Conservation (phyloP, 2,329 filamentous ascomycete genomes). For the Phyllosticta capitalensis region DNA sequence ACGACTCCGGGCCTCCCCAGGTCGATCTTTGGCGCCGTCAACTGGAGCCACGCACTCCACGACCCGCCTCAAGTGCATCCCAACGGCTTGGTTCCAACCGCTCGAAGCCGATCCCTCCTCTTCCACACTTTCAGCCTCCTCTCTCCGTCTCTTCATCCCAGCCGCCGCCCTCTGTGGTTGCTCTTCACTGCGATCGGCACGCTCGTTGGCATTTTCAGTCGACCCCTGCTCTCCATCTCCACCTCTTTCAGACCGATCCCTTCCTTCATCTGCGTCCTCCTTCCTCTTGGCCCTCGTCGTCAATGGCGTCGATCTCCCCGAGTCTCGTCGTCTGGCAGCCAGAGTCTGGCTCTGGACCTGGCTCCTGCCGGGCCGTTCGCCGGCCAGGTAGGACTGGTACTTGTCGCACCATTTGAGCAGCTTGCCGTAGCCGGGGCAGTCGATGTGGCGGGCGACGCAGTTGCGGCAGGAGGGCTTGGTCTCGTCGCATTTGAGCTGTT, state of each 20-base stretch:
- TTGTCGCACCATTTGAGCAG: constrained; percentile 41
- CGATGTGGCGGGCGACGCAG: constrained; percentile 33
- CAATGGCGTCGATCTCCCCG: background rate
- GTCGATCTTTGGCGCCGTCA: background rate
- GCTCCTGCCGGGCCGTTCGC: background rate
- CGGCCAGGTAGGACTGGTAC: constrained; percentile 35
- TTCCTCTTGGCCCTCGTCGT: background rate
- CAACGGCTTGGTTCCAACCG: background rate
- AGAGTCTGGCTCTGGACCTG: background rate
- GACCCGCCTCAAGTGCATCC: constrained; percentile 1
- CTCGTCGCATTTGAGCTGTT: constrained; percentile 36
- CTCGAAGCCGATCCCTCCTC: background rate
- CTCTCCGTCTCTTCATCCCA: background rate
- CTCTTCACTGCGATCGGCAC: background rate
- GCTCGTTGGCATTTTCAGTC: background rate
- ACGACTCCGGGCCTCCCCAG: background rate
- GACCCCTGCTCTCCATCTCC: background rate
- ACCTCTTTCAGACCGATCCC: background rate
- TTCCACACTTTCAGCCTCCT: background rate
- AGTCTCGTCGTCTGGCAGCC: background rate
- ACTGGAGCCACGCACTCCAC: background rate
- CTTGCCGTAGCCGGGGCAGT: constrained; percentile 39
- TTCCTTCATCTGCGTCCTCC: background rate
- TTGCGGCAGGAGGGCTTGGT: constrained; percentile 34
- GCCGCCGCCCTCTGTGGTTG: background rate